These are phyloP conservation scores for Penicillium silybi DNA, from an alignment of 495 filamentous ascomycete species.

Conservation along the genomic window DNA sequence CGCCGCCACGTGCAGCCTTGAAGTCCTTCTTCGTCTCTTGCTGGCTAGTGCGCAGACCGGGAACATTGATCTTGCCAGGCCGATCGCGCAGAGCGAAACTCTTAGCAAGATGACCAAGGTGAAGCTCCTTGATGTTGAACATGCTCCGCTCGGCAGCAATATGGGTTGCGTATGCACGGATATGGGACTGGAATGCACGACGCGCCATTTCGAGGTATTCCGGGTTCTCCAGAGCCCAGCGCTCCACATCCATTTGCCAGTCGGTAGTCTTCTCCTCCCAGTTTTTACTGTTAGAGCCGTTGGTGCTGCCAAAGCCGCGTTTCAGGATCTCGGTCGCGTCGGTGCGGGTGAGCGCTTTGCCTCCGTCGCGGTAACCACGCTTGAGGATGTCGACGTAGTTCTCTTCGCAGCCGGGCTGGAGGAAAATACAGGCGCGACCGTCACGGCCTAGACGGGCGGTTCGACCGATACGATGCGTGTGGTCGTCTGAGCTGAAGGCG, in stretches of 20 bases:
- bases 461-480: conserved; percentile 89
- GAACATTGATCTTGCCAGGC: conserved; percentile 79
- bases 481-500: conserved; percentile 83
- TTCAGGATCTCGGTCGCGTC: conserved; percentile 59
- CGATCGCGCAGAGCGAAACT: conserved; percentile 84
- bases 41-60: conserved; percentile 48
- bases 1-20: conserved; percentile 39
- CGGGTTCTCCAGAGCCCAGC: conserved; percentile 61
- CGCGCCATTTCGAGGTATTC: conserved; percentile 66
- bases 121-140: conserved; percentile 85
- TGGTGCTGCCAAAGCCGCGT: conserved; percentile 53
- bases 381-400: conserved; percentile 76
- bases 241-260: conserved; percentile 71
- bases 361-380: conserved; percentile 53
- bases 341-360: conserved; percentile 47
- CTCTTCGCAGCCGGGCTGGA: conserved; percentile 87
- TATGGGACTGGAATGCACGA: conserved; percentile 83
- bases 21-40: conserved; percentile 47
- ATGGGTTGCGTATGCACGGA: conserved; percentile 93
- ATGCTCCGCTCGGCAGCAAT: conserved; percentile 73
- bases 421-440: conserved; percentile 84
- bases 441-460: conserved; percentile 88
- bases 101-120: conserved; percentile 92
- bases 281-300: conserved; percentile 37
- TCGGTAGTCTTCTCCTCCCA: conserved; percentile 71